Evolutionary conservation across 2,329 filamentous ascomycete genomes (phyloP), one percentile per base, ranked within the genome.

Genomic region (Madurella mycetomatis): DNA sequence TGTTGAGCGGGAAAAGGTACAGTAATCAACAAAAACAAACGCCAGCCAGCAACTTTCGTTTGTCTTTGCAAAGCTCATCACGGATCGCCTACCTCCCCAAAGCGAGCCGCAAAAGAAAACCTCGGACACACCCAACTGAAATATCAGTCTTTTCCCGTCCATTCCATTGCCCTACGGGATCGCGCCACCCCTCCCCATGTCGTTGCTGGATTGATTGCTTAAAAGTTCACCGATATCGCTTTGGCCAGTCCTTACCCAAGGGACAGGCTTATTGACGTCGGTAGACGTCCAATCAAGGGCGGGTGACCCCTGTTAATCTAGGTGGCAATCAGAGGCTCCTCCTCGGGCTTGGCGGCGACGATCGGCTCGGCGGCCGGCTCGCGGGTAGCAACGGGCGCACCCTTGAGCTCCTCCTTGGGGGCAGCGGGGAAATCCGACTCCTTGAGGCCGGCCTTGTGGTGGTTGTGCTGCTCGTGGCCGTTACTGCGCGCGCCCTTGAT

Each of bases 351-450:
- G 42, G 53, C 8, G 37, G 37, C 51, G 25, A 34, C 48, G 40
- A 41, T 53, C 8, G 50, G 43, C 34, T 53, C 53, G 8, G 47
- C 31, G n/a, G 39, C 39, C 3, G 32, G 2, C 51, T 54, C 18
- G 42, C 51, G 41, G 9, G 45, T 48, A 15, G 42, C 54, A 48
- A 49, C 41, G 16, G 47, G 47, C 13, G 41, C 47, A 19, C 19
- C 42, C 41, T 69, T 66, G 58, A 72, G 55, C 18, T 75, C 73
- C 51, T 70, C 60, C 63, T 68, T 70, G 53, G 72, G 72, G 31
- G 68, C 74, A 45, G 72, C 66, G 4, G 78, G 78, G 67, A 82
- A 80, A 62, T 81, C 78, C 42, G 73, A 65, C 37, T 74, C 72
- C 64, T 73, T 72, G 61, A 75, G 60, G 9, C 42, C 56, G 37